These are phyloP conservation scores for Polychaeton citri DNA, from an alignment of 2,329 filamentous ascomycete genomes.

Conservation along the genomic window DNA sequence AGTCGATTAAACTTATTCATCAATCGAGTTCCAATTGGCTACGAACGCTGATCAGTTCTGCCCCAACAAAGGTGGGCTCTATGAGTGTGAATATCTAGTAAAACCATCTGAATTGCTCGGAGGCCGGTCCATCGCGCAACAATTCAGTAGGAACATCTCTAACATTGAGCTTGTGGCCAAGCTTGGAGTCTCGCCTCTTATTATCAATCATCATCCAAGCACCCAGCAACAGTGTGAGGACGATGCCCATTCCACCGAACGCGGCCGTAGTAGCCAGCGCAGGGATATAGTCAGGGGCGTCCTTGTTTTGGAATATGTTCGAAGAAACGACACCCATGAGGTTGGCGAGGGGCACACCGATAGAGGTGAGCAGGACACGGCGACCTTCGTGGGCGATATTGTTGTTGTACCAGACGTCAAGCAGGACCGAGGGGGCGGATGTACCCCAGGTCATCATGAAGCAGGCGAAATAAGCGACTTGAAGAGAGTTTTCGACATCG, in stretches of 20 bases:
- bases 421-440: slow-evolving; percentile 57
- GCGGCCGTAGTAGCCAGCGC: slow-evolving; percentile 51
- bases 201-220: slow-evolving; percentile 55
- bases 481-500: slow-evolving; percentile 44
- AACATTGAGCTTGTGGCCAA: slow-evolving; percentile 43
- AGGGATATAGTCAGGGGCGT: slow-evolving; percentile 53
- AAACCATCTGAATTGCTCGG: slow-evolving; percentile 32
- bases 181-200: slow-evolving; percentile 41
- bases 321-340: slow-evolving; percentile 59
- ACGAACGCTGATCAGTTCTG: too few relatives aligned
- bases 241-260: slow-evolving; percentile 47
- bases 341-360: slow-evolving; percentile 63
- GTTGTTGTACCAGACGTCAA: slow-evolving; percentile 65
- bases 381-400: slow-evolving; percentile 67
- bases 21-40: too few relatives aligned
- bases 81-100: too few relatives aligned
- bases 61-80: too few relatives aligned
- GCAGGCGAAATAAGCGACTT: slow-evolving; percentile 59
- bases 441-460: slow-evolving; percentile 78
- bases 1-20: too few relatives aligned
- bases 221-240: slow-evolving; percentile 44
- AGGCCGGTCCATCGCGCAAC: slow-evolving; percentile 30
- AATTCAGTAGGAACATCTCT: slow-evolving; percentile 33
- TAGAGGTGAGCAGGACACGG: slow-evolving; percentile 54
- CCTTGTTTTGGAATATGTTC: slow-evolving; percentile 53